Percentiles rank a stretch among this genome's conserved stretches.
Evolutionary conservation across 1,284 basidiomycete genomes (phyloP).

Genomic region (Fomitopsis betulina): DNA sequence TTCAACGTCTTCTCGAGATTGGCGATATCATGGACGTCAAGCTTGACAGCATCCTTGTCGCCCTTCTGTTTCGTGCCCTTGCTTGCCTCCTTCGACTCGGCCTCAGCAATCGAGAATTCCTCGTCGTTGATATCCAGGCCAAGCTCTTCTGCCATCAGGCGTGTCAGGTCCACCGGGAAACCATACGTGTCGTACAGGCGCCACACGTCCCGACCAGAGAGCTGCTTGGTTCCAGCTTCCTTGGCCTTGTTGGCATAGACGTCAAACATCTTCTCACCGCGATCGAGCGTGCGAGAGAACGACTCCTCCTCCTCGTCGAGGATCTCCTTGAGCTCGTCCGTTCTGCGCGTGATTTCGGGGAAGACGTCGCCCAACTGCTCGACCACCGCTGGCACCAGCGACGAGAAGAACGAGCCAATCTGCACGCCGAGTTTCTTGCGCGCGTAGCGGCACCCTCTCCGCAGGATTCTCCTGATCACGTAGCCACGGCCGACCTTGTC

Average conservation of each 20-base stretch:
- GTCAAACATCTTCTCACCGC: constrained; percentile 96
- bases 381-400: constrained; percentile 84
- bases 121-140: constrained; percentile 82
- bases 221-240: constrained; percentile 59
- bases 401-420: constrained; percentile 95
- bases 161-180: constrained; percentile 96
- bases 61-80: constrained; percentile 77
- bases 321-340: constrained; percentile 89
- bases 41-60: constrained; percentile 69
- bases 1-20: constrained; percentile 75
- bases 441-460: constrained; percentile 91
- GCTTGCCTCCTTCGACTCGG: constrained; percentile 87
- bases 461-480: constrained; percentile 88
- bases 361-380: constrained; percentile 89
- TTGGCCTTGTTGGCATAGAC: constrained; percentile 78
- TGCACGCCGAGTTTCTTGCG: constrained; percentile 93
- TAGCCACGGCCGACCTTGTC: constrained; percentile 97
- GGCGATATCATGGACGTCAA: constrained; percentile 96
- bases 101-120: constrained; percentile 90
- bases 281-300: constrained; percentile 93
- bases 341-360: constrained; percentile 88
- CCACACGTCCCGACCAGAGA: constrained; percentile 95
- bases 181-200: constrained; percentile 97
- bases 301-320: constrained; percentile 97
- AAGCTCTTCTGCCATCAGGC: constrained; percentile 96